phyloP scores from a whole-genome alignment of 306 rosid genomes.

The Glycine tomentella region DNA sequence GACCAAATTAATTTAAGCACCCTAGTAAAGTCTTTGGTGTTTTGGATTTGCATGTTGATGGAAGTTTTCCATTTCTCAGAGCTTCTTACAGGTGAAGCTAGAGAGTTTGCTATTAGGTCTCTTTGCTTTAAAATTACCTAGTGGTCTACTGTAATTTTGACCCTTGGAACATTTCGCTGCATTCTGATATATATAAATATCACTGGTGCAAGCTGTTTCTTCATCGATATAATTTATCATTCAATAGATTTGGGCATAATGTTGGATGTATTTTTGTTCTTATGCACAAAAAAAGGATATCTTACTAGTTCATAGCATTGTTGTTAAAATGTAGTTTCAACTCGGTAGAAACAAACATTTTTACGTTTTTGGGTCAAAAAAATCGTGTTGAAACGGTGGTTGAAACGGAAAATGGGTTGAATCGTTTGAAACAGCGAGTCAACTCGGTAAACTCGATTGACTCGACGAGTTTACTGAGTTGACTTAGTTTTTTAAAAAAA shows the following conservation, averaged over 20 bases:
- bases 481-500: too few relatives aligned
- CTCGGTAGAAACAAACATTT: too few relatives aligned
- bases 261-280: conserved; percentile 1
- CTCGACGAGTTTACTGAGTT: too few relatives aligned
- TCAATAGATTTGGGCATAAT: neutral
- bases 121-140: neutral
- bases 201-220: neutral
- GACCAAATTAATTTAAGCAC: conserved; percentile 24
- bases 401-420: too few relatives aligned
- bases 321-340: too few relatives aligned
- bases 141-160: neutral
- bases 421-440: too few relatives aligned
- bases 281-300: neutral
- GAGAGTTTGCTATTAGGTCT: conserved; percentile 11
- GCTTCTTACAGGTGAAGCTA: neutral
- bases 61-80: conserved; percentile 4
- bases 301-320: too few relatives aligned
- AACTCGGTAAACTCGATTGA: too few relatives aligned
- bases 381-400: too few relatives aligned
- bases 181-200: conserved; percentile 1
- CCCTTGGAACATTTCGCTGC: conserved; percentile 5
- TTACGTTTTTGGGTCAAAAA: too few relatives aligned
- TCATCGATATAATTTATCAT: neutral
- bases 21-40: neutral
- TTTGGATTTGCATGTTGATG: conserved; percentile 42